phyloP scores from a whole-genome alignment of 179 eudicot species.

The Pouteria campechiana region DNA sequence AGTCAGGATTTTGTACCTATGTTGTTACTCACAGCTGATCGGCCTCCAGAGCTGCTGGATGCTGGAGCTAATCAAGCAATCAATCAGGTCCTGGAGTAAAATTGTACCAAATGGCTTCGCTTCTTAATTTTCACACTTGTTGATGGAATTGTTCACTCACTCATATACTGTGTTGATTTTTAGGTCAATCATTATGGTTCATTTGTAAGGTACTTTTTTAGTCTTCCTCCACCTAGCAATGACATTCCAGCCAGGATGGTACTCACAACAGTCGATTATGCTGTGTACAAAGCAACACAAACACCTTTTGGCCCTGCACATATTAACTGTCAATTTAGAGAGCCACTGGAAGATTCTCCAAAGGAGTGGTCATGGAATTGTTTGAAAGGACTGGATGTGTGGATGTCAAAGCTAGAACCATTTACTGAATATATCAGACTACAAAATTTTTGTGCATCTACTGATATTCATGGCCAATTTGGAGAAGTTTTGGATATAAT shows the following conservation, averaged over 20 bases:
- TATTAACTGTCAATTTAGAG: slow-evolving; percentile 83
- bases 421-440: slow-evolving; percentile 51
- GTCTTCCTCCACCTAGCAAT: slow-evolving; percentile 81
- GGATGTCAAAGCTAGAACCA: slow-evolving; percentile 63
- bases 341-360: slow-evolving; percentile 63
- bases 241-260: slow-evolving; percentile 68
- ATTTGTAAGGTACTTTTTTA: slow-evolving; percentile 73
- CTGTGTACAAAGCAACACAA: slow-evolving; percentile 61
- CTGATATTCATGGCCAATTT: slow-evolving; percentile 19
- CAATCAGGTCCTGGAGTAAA: slow-evolving; percentile 93
- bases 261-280: slow-evolving; percentile 87
- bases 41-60: slow-evolving; percentile 81
- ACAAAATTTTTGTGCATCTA: slow-evolving; percentile 28
- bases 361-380: slow-evolving; percentile 43
- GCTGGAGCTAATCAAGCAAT: slow-evolving; percentile 97
- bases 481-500: slow-evolving; percentile 46
- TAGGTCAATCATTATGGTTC: slow-evolving; percentile 90
- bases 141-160: neutral
- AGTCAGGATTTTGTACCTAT: slow-evolving; percentile 91
- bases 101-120: no score
- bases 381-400: slow-evolving; percentile 58
- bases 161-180: slow-evolving; percentile 1
- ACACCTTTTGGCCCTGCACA: slow-evolving; percentile 88
- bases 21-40: slow-evolving; percentile 86
- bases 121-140: neutral